These are phyloP conservation scores for Symmetrospora coprosmae DNA, from an alignment of 768 basidiomycete genomes.

Conservation along the genomic window DNA sequence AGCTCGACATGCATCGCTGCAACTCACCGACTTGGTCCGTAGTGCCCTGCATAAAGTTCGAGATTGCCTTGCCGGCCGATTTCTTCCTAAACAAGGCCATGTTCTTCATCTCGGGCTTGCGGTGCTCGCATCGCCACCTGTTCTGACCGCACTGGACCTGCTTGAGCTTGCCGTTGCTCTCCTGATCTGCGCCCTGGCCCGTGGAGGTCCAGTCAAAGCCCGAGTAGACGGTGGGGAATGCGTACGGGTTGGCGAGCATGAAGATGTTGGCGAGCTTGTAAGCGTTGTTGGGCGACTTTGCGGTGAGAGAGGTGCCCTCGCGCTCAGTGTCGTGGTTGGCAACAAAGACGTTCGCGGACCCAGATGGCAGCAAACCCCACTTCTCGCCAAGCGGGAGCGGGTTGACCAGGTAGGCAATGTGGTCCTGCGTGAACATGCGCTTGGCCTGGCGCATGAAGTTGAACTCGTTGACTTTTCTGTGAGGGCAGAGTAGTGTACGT, in stretches of 20 bases:
- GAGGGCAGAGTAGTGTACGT: too few relatives aligned
- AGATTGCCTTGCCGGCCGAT: background rate
- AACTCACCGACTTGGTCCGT: background rate
- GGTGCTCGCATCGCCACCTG: background rate
- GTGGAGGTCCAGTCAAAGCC: background rate
- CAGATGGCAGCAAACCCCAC: background rate
- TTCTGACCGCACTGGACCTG: background rate
- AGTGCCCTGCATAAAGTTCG: background rate
- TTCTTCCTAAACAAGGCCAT: background rate
- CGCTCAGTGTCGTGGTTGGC: conserved; percentile 8
- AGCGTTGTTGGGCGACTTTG: background rate
- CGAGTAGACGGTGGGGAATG: background rate
- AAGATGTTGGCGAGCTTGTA: background rate
- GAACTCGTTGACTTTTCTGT: too few relatives aligned
- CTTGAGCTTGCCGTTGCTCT: background rate
- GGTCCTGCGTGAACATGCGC: too few relatives aligned
- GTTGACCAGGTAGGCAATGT: too few relatives aligned
- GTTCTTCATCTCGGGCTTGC: background rate
- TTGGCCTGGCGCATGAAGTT: too few relatives aligned
- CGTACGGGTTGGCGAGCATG: background rate
- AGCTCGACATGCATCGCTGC: background rate
- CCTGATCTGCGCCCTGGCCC: background rate
- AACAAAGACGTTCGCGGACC: background rate
- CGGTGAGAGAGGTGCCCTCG: background rate
- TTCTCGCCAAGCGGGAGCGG: too few relatives aligned